These are phyloP conservation scores for Triticum aestivum DNA, from an alignment of 176 grass and related monocot species.

Conservation along the genomic window DNA sequence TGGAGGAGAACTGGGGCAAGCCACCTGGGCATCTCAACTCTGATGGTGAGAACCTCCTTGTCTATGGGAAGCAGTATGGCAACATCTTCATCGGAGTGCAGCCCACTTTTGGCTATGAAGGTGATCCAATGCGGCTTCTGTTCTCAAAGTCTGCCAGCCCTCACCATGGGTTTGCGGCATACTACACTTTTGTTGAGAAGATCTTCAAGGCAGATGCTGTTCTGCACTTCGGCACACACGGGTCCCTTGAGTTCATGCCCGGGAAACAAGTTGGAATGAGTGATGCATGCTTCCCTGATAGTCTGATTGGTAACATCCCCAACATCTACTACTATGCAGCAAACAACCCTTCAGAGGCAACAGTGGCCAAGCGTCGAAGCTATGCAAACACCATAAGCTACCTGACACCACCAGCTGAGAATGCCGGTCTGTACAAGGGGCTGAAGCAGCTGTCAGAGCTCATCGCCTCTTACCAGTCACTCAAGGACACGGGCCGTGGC, in stretches of 20 bases:
- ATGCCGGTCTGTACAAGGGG: slow-evolving; percentile 97
- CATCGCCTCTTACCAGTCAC: slow-evolving; percentile 93
- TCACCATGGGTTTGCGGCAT: slow-evolving; percentile 95
- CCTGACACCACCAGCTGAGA: slow-evolving; percentile 93
- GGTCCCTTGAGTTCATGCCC: slow-evolving; percentile 96
- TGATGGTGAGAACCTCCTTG: slow-evolving; percentile 85
- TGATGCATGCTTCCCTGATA: slow-evolving; percentile 91
- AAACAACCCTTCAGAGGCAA: slow-evolving; percentile 99
- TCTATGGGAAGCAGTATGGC: slow-evolving; percentile 96
- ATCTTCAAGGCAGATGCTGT: slow-evolving; percentile 97
- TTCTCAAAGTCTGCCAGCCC: slow-evolving; percentile 96
- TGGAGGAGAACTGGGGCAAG: slow-evolving; percentile 99
- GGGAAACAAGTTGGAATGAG: slow-evolving; percentile 99
- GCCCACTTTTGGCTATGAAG: slow-evolving; percentile 96
- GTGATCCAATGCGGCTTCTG: slow-evolving; percentile 94
- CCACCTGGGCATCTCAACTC: slow-evolving; percentile 94
- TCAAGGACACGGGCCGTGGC: slow-evolving; percentile 95
- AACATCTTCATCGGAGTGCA: slow-evolving; percentile 98
- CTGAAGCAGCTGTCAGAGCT: slow-evolving; percentile 99
- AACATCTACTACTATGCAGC: slow-evolving; percentile 99
- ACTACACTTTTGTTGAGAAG: slow-evolving; percentile 97
- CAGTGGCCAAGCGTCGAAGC: slow-evolving; percentile 90
- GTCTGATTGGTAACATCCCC: slow-evolving; percentile 96
- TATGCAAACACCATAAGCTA: slow-evolving; percentile 99
- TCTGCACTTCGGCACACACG: slow-evolving; percentile 94